Evolutionary conservation across 176 grass and related monocot species (phyloP).

Genomic region (Ensete ventricosum): DNA sequence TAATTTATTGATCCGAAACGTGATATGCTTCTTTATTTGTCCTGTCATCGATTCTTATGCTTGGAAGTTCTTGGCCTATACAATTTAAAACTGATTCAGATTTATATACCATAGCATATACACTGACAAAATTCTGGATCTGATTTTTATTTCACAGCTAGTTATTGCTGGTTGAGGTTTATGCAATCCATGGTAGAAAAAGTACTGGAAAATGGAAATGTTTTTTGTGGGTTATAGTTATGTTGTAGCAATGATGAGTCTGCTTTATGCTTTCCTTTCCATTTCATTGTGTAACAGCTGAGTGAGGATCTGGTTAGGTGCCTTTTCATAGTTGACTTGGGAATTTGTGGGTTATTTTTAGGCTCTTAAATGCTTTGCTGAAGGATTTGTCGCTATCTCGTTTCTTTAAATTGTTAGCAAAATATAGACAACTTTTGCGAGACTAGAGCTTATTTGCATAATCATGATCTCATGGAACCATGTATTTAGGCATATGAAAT

Average conservation of each 20-base stretch:
- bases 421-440: too few species aligned
- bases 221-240: neutral
- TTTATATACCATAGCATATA: too few species aligned
- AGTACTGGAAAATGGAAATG: neutral
- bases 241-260: neutral
- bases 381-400: neutral
- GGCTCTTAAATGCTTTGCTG: neutral
- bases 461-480: too few species aligned
- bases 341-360: neutral
- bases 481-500: too few species aligned
- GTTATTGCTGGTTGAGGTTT: neutral
- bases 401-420: neutral
- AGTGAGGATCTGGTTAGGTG: neutral
- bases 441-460: too few species aligned
- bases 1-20: too few species aligned
- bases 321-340: neutral
- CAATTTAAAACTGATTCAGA: neutral
- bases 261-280: neutral
- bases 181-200: neutral
- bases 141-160: too few species aligned
- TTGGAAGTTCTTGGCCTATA: neutral
- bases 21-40: neutral
- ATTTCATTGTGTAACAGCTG: neutral
- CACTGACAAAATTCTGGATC: too few species aligned
- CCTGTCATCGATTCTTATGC: too few species aligned